Evolutionary conservation across 805 yeast genomes (phyloP).

Genomic region (Ogataea methanolica): DNA sequence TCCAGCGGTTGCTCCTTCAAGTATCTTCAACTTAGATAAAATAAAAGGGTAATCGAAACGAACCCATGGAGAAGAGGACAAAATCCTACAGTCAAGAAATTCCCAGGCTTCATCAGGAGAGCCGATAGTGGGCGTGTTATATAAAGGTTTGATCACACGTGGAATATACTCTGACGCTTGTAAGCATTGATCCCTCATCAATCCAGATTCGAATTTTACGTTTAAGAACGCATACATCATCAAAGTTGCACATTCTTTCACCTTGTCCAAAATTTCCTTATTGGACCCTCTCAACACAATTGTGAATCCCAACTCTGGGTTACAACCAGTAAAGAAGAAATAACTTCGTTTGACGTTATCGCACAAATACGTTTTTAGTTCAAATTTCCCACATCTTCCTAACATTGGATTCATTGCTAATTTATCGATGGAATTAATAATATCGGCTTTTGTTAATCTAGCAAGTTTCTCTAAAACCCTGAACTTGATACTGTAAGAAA

Average conservation of each 20-base stretch:
- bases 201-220: constrained; percentile 70
- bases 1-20: constrained; percentile 26
- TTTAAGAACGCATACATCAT: constrained; percentile 77
- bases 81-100: constrained; percentile 42
- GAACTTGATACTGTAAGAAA: constrained; percentile 74
- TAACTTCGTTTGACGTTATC: constrained; percentile 61
- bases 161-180: constrained; percentile 36
- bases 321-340: constrained; percentile 76
- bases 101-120: constrained; percentile 26
- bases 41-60: constrained; percentile 59
- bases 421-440: constrained; percentile 81
- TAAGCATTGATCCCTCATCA: constrained; percentile 66
- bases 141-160: constrained; percentile 13
- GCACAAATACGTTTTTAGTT: constrained; percentile 60
- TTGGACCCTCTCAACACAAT: constrained; percentile 80
- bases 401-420: constrained; percentile 65
- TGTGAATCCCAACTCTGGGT: constrained; percentile 72
- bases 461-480: constrained; percentile 78
- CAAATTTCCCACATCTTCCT: constrained; percentile 72
- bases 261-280: constrained; percentile 52
- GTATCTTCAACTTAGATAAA: constrained; percentile 14
- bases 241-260: constrained; percentile 77
- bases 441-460: constrained; percentile 75
- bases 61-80: constrained; percentile 86
- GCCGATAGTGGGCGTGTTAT: constrained; percentile 15